Base-by-base conservation (phyloP, 495 filamentous ascomycete species). In the Penicillium desertorum region DNA sequence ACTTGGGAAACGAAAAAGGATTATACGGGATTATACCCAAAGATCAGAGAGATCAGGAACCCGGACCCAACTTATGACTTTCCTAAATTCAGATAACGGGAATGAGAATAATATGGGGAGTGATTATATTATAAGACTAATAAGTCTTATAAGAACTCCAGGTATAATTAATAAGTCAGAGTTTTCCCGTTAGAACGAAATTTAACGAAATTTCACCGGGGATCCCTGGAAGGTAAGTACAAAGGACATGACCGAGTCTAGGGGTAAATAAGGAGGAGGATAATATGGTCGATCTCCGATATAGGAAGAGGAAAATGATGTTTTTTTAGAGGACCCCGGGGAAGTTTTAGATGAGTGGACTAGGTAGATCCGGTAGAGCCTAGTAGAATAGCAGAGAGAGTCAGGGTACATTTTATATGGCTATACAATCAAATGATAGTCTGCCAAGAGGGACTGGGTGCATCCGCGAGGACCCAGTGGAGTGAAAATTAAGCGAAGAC, bases 371-470 rank as follows among this genome's bases (percentile, higher is more conserved):
- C 23, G n/a, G 42, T 23, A 32, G 27, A 8, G 6, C 0, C 27
- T 0, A 25, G 4, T 6, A 6, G 5, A 25, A 25, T 4, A 29
- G 27, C 9, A 29, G 27, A 46, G 34, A 51, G 43, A 12, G 45
- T 0, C n/a, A 14, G 5, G 45, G 55, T 58, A 54, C 52, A 56
- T 34, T 58, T 56, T 58, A 62, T 61, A 64, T 51, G 41, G 51
- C 50, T 46, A 44, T 30, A 19, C 23, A 29, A 25, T 30, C 25
- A 17, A 46, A 5, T 16, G 7, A 7, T 12, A 9, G 27, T 3
- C 12, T 47, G 46, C 54, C 59, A 62, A 62, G 58, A 39, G 46
- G 45, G 22, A 65, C 62, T 74, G 71, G 65, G 71, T 74, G 71
- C 51, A 34, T 55, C 69, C 71, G 69, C 69, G 59, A 71, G 64